phyloP scores from a whole-genome alignment of 139 green algal species.

The Tetraselmis striata region DNA sequence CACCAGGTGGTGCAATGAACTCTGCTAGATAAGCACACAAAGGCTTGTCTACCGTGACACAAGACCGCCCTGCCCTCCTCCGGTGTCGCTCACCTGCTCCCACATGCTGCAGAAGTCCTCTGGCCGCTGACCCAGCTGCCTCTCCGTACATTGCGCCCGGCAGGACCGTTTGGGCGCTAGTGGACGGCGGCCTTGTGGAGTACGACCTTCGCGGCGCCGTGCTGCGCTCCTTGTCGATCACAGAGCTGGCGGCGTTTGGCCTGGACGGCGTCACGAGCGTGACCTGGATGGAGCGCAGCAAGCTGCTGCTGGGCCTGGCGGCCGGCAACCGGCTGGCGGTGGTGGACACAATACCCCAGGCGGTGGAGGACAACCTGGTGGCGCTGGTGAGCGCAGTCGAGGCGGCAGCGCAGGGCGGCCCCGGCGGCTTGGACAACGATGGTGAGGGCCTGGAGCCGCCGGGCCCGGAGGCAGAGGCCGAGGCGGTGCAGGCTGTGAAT shows the following conservation, averaged over 20 bases:
- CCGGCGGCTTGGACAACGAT: neutral
- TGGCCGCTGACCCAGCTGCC: too few relatives aligned
- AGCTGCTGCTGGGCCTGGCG: neutral
- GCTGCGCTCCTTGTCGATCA: neutral
- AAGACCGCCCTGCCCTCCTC: too few relatives aligned
- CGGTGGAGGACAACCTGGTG: neutral
- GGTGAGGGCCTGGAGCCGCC: neutral
- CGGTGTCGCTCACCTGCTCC: too few relatives aligned
- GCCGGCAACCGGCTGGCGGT: neutral
- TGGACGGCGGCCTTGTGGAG: neutral
- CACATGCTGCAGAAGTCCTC: too few relatives aligned
- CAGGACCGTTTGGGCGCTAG: neutral
- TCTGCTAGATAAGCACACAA: too few relatives aligned
- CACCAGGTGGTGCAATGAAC: too few relatives aligned
- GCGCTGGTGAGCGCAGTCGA: neutral
- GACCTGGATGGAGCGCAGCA: neutral
- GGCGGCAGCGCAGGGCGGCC: too few relatives aligned
- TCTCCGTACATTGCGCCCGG: too few relatives aligned
- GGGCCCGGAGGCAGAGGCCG: neutral
- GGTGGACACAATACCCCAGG: neutral
- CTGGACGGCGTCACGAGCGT: neutral
- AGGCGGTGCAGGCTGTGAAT: neutral
- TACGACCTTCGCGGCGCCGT: neutral
- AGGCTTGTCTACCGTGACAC: too few relatives aligned
- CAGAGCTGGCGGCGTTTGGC: neutral